Conservation (phyloP, 2,329 filamentous ascomycete genomes). For the Cladophialophora yegresii region DNA sequence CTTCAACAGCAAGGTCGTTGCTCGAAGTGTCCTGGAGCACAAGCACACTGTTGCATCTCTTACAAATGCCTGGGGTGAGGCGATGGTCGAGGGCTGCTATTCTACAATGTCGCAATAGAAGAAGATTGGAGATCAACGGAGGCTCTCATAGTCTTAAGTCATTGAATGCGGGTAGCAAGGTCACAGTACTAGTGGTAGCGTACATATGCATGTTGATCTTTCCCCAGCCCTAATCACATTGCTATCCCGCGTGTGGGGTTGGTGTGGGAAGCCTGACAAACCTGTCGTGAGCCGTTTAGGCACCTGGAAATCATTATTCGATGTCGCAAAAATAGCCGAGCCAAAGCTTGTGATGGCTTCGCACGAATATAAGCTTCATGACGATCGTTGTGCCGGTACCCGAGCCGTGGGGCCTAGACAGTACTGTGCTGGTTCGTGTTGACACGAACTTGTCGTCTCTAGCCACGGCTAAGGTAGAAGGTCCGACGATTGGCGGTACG, state of each 20-base stretch:
- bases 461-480: neutral
- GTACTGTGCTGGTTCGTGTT: neutral
- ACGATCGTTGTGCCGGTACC: neutral
- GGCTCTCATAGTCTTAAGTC: constrained; percentile 1
- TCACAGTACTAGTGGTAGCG: constrained; percentile 9
- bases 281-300: neutral
- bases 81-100: neutral
- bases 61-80: neutral
- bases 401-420: too few species aligned
- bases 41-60: neutral
- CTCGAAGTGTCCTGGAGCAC: neutral
- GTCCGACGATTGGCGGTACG: neutral
- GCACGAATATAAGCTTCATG: neutral
- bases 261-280: constrained; percentile 2
- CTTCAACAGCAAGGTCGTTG: neutral
- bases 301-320: neutral
- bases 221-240: neutral
- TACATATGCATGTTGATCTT: constrained; percentile 7
- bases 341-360: neutral
- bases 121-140: neutral
- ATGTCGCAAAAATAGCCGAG: neutral
- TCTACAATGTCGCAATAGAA: neutral
- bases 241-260: constrained; percentile 8
- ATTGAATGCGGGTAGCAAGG: constrained; percentile 1
- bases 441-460: neutral